Conservation (phyloP, 306 rosid species). For the Arachis stenosperma region DNA sequence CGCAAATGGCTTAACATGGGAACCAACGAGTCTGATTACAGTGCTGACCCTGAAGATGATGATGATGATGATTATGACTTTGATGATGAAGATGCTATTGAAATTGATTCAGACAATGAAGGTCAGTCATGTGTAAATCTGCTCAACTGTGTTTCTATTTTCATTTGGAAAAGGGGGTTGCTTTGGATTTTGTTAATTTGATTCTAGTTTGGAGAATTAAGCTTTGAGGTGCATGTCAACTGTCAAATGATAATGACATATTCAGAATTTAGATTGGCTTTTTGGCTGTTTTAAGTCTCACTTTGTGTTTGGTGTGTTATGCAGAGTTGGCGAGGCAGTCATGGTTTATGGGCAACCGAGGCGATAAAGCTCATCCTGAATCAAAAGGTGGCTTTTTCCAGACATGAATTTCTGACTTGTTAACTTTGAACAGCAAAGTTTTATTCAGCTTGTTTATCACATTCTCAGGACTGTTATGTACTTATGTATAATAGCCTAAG, state of each 20-base stretch:
- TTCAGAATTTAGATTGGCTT: slow-evolving; percentile 26
- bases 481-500: neutral
- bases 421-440: slow-evolving; percentile 19
- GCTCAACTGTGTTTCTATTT: neutral
- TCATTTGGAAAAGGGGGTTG: neutral
- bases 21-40: slow-evolving; percentile 72
- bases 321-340: slow-evolving; percentile 48
- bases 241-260: slow-evolving; percentile 16
- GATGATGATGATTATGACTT: slow-evolving; percentile 40
- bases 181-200: slow-evolving; percentile 24
- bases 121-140: slow-evolving; percentile 40
- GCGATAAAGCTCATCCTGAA: slow-evolving; percentile 35
- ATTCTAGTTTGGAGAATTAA: slow-evolving; percentile 33
- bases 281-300: slow-evolving; percentile 30
- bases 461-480: neutral
- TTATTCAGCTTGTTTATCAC: slow-evolving; percentile 15
- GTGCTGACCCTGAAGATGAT: slow-evolving; percentile 74
- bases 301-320: slow-evolving; percentile 36
- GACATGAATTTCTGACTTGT: slow-evolving; percentile 14
- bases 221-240: slow-evolving; percentile 5
- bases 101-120: slow-evolving; percentile 53
- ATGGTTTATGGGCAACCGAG: slow-evolving; percentile 35
- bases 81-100: slow-evolving; percentile 47
- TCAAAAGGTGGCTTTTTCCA: slow-evolving; percentile 39
- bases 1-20: slow-evolving; percentile 92